Conservation (phyloP, 345 rosid genomes). For the Dovyalis caffra region DNA sequence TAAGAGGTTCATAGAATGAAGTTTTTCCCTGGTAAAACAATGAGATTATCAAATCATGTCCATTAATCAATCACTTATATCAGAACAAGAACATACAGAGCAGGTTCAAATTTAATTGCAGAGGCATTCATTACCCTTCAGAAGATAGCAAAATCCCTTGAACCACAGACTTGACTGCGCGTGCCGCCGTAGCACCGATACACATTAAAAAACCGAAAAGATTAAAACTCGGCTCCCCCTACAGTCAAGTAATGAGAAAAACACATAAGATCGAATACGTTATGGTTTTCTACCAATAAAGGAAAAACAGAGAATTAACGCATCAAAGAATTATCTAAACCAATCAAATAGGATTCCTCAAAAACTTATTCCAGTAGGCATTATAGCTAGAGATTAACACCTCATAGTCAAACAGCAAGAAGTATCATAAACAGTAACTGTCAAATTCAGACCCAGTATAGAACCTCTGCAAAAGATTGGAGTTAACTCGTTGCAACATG, state of each 20-base stretch:
- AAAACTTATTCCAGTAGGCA: background rate
- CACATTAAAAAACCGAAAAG: slow-evolving; percentile 47
- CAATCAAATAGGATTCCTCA: background rate
- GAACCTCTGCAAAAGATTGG: background rate
- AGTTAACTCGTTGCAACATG: background rate
- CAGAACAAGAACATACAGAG: background rate
- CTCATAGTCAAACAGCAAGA: background rate
- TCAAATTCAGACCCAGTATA: background rate
- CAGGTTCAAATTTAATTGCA: background rate
- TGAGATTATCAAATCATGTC: background rate
- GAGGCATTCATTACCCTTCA: slow-evolving; percentile 36
- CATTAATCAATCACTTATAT: background rate
- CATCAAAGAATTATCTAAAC: background rate
- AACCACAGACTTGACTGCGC: slow-evolving; percentile 48
- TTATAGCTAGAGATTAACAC: background rate
- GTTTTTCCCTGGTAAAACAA: slow-evolving; percentile 37
- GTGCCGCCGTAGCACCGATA: slow-evolving; percentile 45
- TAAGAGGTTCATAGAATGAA: slow-evolving; percentile 50
- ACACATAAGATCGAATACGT: background rate
- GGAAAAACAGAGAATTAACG: background rate
- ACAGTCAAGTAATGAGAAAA: slow-evolving; percentile 20
- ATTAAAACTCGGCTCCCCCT: slow-evolving; percentile 55
- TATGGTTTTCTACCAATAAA: background rate
- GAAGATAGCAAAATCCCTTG: slow-evolving; percentile 51
- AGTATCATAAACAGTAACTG: background rate